Evolutionary conservation across 768 basidiomycete species (phyloP).

Genomic region (Mycena amicta): DNA sequence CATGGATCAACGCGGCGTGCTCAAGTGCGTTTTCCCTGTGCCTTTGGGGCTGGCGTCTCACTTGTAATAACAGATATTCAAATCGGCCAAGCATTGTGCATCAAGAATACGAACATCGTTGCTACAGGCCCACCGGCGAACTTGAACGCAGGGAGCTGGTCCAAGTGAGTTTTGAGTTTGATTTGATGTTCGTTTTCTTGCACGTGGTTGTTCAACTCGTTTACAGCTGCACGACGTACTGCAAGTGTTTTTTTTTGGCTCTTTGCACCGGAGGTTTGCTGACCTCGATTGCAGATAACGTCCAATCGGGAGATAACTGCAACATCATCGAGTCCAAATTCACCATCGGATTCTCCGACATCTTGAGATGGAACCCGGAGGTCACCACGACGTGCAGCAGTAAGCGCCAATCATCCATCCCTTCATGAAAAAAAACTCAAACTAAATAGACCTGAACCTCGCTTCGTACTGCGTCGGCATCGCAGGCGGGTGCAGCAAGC

Average conservation of each 20-base stretch:
- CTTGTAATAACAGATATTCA: neutral
- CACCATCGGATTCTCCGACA: conserved; percentile 8
- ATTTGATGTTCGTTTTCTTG: neutral
- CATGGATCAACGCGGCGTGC: neutral
- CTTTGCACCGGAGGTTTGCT: neutral
- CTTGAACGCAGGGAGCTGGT: conserved; percentile 12
- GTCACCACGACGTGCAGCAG: conserved; percentile 9
- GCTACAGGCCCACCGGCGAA: conserved; percentile 4
- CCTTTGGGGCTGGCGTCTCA: neutral
- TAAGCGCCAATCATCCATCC: neutral
- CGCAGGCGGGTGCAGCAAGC: neutral
- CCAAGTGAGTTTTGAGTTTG: neutral
- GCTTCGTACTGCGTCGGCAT: neutral
- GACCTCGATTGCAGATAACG: conserved; percentile 3
- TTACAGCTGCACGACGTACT: conserved; percentile 9
- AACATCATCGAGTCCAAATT: conserved; percentile 11
- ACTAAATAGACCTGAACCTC: neutral
- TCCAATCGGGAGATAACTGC: conserved; percentile 10
- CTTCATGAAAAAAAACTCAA: too few species aligned
- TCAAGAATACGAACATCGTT: conserved; percentile 4
- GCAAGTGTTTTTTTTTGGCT: neutral
- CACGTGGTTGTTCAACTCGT: neutral
- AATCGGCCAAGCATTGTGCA: conserved; percentile 8
- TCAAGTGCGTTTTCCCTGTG: neutral
- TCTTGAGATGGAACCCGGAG: conserved; percentile 11